A percentile compares a stretch with the other conserved stretches of the same genome.
phyloP scores from a whole-genome alignment of 345 rosid genomes.

The Erucastrum elatum region DNA sequence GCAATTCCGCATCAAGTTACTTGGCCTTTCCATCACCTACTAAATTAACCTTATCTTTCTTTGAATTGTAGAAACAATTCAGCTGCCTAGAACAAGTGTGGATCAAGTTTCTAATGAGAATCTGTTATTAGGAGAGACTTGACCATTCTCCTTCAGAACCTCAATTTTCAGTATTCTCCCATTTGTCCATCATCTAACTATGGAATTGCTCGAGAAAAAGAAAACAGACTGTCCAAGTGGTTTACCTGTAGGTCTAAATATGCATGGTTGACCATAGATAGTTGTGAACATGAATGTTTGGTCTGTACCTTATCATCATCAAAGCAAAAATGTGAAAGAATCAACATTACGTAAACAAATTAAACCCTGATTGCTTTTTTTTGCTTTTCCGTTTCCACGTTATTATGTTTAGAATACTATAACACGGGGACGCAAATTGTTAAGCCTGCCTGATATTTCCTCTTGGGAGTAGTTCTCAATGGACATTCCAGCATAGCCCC shows the following conservation, averaged over 20 bases:
- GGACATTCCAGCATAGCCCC: slow-evolving; percentile 87
- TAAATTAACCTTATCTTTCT: not conserved
- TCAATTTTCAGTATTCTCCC: not conserved
- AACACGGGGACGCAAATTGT: not conserved
- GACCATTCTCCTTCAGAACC: not conserved
- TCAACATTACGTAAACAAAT: not conserved
- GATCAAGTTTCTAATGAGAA: slow-evolving; percentile 2
- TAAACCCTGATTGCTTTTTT: not conserved
- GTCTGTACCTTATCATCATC: slow-evolving; percentile 62
- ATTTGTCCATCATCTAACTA: not conserved
- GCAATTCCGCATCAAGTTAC: not conserved
- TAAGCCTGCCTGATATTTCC: slow-evolving; percentile 78
- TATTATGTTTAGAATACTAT: not conserved
- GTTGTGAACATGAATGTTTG: slow-evolving; percentile 91
- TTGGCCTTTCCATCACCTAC: slow-evolving; percentile 3
- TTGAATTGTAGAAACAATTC: not conserved
- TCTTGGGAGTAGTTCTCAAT: slow-evolving; percentile 74
- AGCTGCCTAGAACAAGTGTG: not conserved
- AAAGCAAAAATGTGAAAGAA: slow-evolving; percentile 2
- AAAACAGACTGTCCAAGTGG: not conserved
- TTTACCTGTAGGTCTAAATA: slow-evolving; percentile 90
- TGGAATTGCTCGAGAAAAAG: not conserved
- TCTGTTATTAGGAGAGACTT: not conserved
- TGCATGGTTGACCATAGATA: slow-evolving; percentile 80
- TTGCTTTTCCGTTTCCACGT: not conserved